Evolutionary conservation across 768 basidiomycete genomes (phyloP), one percentile per base, ranked within the genome.

Genomic region (Psilocybe cyanescens): DNA sequence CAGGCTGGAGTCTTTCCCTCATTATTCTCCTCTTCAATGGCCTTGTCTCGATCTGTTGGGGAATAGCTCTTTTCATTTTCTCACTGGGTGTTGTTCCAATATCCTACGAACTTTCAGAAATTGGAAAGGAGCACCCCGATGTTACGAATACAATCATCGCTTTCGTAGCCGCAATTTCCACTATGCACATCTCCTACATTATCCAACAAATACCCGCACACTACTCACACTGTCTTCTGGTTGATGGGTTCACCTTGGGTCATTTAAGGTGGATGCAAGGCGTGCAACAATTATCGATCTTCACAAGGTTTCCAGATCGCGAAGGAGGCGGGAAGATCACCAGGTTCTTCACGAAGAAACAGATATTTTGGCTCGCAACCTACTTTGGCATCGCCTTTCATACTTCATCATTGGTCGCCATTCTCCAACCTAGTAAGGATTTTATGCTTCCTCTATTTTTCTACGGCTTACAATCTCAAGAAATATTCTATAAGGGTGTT

Each of bases 191-290:
- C 48, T 29, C 28, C 19, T 61, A 61, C 30, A 41, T 52, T 9
- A 8, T 61, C 16, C 60, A 61, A 44, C 14, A 24, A 2, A 52
- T 41, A 6, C 19, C 52, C 17, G 55, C 56, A 16, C 31, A 51
- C 3, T 61, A 61, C 50, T 51, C 60, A 17, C 55, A 41, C 28
- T 17, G 29, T 14, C 49, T 56, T 17, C 2, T 61, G 8, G 55
- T 57, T 3, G n/a, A 35, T 2, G 60, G 60, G 1, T 61, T 61
- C 11, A 61, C 47, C 9, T 5, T 61, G 5, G 39, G 37, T 3
- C 48, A 61, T 16, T 31, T 61, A n/a, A 17, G 37, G 1, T 61
- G 55, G 55, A 46, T 61, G 48, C 60, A 61, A 47, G 55, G 60
- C 4, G 50, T 61, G 12, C 28, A 39, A 19, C 35, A 51, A 31